Evolutionary conservation across 1,284 basidiomycete species (phyloP), one percentile per base, ranked within the genome.

Genomic region (Hemileia vastatrix): DNA sequence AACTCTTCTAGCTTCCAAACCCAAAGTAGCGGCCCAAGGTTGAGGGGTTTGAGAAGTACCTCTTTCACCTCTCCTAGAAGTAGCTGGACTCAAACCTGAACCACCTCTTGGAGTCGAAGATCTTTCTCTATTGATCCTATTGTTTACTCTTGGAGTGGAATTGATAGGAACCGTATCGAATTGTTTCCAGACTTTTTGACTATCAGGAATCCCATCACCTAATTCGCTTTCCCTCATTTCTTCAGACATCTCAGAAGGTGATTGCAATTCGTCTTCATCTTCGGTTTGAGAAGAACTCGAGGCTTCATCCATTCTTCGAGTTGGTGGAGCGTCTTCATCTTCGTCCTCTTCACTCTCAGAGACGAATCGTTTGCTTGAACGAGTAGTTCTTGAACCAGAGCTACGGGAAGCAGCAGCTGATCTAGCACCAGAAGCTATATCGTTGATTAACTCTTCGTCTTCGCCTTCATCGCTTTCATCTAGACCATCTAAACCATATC

Each of bases 401-500:
- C 23, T 43, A 6, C 49, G 31, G 31, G 60, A 55, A 18, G 59
- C 36, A 9, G 61, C 43, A 40, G 21, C 6, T 19, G 32, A 48
- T 6, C 21, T 23, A 32, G 27, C n/a, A 27, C 27, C 27, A 27
- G 27, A 27, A 27, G 27, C 27, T 27, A 27, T 27, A 27, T 66
- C 60, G 19, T 68, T 68, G 1, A 67, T 67, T 13, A 3, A 45
- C 71, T 71, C 70, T 11, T 68, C 69, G 11, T 62, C 65, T 15
- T 66, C 65, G 8, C 64, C 64, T 3, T 66, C 71, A 40, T 72
- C 71, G 47, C 59, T 67, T 55, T 73, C 72, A 45, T 73, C 71
- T 13, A 75, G 63, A 27, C 72, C 72, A 56, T 74, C 73, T n/a
- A 76, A 65, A 19, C 74, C 74, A 57, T 76, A 76, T 32, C 74